phyloP scores from a whole-genome alignment of 768 basidiomycete species.

The Xanthoconium purpureum region DNA sequence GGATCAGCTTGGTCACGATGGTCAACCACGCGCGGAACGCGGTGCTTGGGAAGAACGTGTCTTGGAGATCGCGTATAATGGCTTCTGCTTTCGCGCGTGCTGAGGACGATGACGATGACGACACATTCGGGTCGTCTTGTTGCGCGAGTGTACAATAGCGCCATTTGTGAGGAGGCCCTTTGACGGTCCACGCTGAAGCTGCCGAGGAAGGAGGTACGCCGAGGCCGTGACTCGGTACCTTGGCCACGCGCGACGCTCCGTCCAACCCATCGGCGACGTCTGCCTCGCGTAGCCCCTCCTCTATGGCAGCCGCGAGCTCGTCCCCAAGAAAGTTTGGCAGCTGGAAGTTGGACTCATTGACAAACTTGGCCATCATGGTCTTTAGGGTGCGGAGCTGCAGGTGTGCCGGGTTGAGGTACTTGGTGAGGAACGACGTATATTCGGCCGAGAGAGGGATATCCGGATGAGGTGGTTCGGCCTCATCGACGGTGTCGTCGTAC shows the following conservation, averaged over 20 bases:
- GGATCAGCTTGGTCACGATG: slow-evolving; percentile 67
- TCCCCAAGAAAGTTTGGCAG: slow-evolving; percentile 81
- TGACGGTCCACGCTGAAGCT: slow-evolving; percentile 61
- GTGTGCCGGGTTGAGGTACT: slow-evolving; percentile 88
- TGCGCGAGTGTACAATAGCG: slow-evolving; percentile 72
- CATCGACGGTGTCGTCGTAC: slow-evolving; percentile 41
- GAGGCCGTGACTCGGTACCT: slow-evolving; percentile 64
- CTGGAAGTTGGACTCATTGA: slow-evolving; percentile 83
- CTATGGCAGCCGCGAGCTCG: slow-evolving; percentile 65
- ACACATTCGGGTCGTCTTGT: neutral
- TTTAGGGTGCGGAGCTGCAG: slow-evolving; percentile 79
- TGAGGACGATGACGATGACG: neutral
- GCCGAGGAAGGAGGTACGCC: slow-evolving; percentile 46
- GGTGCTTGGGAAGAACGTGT: slow-evolving; percentile 69
- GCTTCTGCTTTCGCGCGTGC: slow-evolving; percentile 19
- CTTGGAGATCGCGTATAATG: slow-evolving; percentile 49
- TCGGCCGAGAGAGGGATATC: slow-evolving; percentile 52
- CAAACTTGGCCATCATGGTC: slow-evolving; percentile 75
- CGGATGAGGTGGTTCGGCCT: slow-evolving; percentile 46
- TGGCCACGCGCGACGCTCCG: slow-evolving; percentile 43
- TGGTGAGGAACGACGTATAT: slow-evolving; percentile 69
- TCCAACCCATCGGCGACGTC: slow-evolving; percentile 66
- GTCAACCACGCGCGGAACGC: slow-evolving; percentile 93
- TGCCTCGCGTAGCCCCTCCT: slow-evolving; percentile 57
- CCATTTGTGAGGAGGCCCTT: slow-evolving; percentile 93